Percentiles rank a stretch among this genome's conserved stretches.
phyloP scores from a whole-genome alignment of 805 yeast species.

The Millerozyma acaciae region DNA sequence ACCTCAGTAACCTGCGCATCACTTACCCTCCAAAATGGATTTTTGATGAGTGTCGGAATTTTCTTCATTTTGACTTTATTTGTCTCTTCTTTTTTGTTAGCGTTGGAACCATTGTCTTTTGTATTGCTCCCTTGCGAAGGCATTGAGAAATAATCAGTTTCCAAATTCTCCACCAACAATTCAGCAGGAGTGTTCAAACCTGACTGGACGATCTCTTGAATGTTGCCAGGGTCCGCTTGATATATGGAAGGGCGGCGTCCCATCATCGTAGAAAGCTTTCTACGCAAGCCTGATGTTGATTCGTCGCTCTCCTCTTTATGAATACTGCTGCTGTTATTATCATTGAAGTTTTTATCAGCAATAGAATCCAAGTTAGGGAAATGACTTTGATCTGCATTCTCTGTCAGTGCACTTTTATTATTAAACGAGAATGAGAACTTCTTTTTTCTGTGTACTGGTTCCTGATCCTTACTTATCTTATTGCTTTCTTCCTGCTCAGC shows the following conservation, averaged over 20 bases:
- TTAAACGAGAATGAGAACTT: constrained; percentile 5
- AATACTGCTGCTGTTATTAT: constrained; percentile 1
- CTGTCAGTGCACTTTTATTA: constrained; percentile 2
- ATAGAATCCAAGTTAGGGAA: not conserved
- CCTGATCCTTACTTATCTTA: not conserved
- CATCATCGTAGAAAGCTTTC: constrained; percentile 35
- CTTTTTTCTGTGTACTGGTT: constrained; percentile 1
- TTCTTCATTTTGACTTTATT: constrained; percentile 43
- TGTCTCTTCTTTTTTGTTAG: constrained; percentile 1
- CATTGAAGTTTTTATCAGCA: not conserved
- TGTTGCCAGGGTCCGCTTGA: constrained; percentile 36
- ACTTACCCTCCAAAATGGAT: constrained; percentile 83
- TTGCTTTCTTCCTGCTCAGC: constrained; percentile 1
- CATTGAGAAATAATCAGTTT: constrained; percentile 25
- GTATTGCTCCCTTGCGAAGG: constrained; percentile 8
- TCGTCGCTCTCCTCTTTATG: constrained; percentile 15
- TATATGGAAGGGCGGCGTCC: constrained; percentile 38
- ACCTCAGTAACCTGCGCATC: constrained; percentile 71
- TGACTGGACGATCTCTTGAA: constrained; percentile 36
- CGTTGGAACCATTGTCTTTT: constrained; percentile 2
- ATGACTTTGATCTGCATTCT: not conserved
- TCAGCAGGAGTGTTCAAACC: constrained; percentile 43
- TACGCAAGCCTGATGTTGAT: constrained; percentile 28
- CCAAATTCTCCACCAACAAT: constrained; percentile 29
- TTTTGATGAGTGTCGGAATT: constrained; percentile 49